Base-by-base conservation (phyloP, 768 basidiomycete genomes). In the Leccinum subtestaceum region DNA sequence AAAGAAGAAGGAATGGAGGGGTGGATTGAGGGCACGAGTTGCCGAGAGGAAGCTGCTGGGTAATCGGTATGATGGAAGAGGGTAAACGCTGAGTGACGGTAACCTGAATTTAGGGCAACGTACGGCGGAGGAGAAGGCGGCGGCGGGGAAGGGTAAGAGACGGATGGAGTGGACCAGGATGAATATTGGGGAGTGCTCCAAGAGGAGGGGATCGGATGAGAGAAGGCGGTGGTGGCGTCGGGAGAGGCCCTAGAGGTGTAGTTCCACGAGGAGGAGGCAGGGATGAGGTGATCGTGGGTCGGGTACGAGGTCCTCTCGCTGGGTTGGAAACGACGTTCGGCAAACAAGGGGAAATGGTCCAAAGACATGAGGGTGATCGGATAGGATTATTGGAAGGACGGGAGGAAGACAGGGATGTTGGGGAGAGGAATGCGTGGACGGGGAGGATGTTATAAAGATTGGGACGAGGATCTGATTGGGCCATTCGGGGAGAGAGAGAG, bases 261-360 rank as follows among this genome's bases (percentile, higher is more conserved):
- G 10, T 63, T 55, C 72, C 72, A 74, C 1, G 72, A 59, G 17
- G 70, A 48, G 0, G 63, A 2, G 40, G 69, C 48, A 1, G 58
- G 60, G 13, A 72, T 43, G 56, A 70, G 57, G 54, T 57, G 51
- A 60, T 72, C 69, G 32, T 67, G 68, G n/a, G 58, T 1, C 2
- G 63, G 48, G 62, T 67, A 70, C 0, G 70, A 61, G 4, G 55
- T 11, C 55, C 72, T 60, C 23, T 72, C 71, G 55, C 55, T 53
- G 60, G 53, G 65, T 46, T 74, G 70, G 29, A 72, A 73, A 58
- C 72, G 72, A 61, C 73, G 66, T 9, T 73, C 72, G 8, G 67
- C 6, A 47, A 73, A 71, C n/a, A 72, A 43, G 52, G 71, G 56
- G 21, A 74, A 72, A 27, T 72, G 71, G 73, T 72, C 71, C 64